These are phyloP conservation scores for Fraxinus baroniana DNA, from an alignment of 305 asterid genomes.

Conservation along the genomic window DNA sequence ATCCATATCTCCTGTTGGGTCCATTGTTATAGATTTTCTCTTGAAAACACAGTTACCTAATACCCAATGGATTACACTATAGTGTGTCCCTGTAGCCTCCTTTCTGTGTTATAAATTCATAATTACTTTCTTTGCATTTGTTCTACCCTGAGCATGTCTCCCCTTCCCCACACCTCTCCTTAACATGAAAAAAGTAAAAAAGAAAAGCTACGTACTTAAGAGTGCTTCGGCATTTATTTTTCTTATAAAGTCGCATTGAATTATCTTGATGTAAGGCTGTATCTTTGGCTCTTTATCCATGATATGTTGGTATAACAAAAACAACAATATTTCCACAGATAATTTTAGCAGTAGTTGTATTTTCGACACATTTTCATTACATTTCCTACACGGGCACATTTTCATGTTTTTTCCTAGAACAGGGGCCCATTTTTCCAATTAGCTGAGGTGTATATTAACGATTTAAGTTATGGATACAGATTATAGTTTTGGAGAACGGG, in stretches of 20 bases:
- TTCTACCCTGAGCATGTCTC: neutral
- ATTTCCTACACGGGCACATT: neutral
- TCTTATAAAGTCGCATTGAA: neutral
- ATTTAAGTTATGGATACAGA: slow-evolving; percentile 49
- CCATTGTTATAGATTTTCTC: neutral
- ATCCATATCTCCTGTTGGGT: neutral
- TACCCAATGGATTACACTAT: neutral
- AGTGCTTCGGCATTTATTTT: neutral
- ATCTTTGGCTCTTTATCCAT: neutral
- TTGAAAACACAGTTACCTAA: neutral
- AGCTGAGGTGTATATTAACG: neutral
- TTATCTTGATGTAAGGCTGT: neutral
- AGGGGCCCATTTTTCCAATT: neutral
- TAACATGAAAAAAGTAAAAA: neutral
- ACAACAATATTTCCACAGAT: neutral
- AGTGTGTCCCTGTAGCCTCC: neutral
- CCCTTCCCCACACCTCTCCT: neutral
- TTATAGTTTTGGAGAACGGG: slow-evolving; percentile 85
- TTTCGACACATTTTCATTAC: neutral
- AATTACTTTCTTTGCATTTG: neutral
- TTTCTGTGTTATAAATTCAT: neutral
- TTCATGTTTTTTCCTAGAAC: neutral
- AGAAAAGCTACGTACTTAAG: neutral
- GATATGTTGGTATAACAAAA: neutral
- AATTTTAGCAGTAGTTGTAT: neutral